Evolutionary conservation across 805 yeast genomes (phyloP), one percentile per base, ranked within the genome.

Genomic region (Yarrowia osloensis): DNA sequence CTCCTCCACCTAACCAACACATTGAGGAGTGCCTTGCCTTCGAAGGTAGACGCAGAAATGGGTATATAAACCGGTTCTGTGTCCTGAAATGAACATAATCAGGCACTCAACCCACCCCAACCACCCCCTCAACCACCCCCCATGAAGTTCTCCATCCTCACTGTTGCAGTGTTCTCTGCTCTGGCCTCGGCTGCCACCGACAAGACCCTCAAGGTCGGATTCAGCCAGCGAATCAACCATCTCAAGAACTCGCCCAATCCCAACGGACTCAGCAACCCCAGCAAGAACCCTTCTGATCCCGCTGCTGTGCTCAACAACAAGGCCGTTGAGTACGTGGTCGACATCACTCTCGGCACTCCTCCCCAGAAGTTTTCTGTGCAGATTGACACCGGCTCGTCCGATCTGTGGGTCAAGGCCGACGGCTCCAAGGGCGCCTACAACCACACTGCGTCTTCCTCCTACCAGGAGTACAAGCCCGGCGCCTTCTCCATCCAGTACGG

Each of bases 371-470:
- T 88, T 4, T 78, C 78, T 4, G 84, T 87, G 4, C 74, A 86
- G 54, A 73, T 88, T 19, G 92, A 88, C 73, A 88, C 91, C 1
- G 92, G 91, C 1, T 87, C 91, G 0, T 82, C 88, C 0, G 91
- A 88, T 73, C 74, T 87, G 49, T 87, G 89, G 89, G 84, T 87
- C 39, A 33, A 70, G 26, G 66, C 66, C 22, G 37, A 44, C 13
- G 57, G 52, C 21, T 22, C 59, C 22, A 5, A 15, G 28, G 62
- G 68, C 19, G 40, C 42, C n/a, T 67, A 22, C 47, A 52, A 66
- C 42, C 24, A 55, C 28, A 26, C 35, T 17, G 26, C 17, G 8
- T 73, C 75, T 13, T 65, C 71, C 6, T 69, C 76, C 9, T 73
- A 71, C 68, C 44, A 72, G 65, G 65, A 57, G 17, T 29, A 67